Base-by-base conservation (phyloP, 768 basidiomycete species). In the Agaricus sinodeliciosus region DNA sequence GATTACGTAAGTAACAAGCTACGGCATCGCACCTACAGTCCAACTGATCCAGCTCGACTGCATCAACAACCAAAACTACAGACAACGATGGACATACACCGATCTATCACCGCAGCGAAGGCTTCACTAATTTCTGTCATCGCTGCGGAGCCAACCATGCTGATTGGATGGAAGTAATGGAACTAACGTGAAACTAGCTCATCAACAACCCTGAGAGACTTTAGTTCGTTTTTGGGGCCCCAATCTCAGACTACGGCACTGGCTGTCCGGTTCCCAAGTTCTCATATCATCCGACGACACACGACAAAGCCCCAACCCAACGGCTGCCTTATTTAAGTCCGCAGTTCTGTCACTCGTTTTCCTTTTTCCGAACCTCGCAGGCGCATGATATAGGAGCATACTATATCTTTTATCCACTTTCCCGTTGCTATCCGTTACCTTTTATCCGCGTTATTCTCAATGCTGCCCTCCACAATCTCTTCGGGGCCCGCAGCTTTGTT, bases 311-410 rank as follows among this genome's bases (percentile, higher is more conserved):
- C 9, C 34, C 22, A 44, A 19, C 15, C 27, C 52, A 16, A 3
- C 22, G 12, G 22, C 39, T 48, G 22, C 46, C 43, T 47, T 48
- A 54, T 54, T 54, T 54, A 54, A 54, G 16, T 26, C 52, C 45
- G 52, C 45, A 47, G 52, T 37, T 34, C 15, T 37, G 45, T 34
- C 52, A 42, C 13, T 48, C 45, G 31, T 42, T 53, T 46, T 34
- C 28, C 13, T 25, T 40, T 22, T 46, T n/a, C 26, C 26, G 36
- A 27, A 31, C 27, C 9, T 44, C 37, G 7, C 45, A 11, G 22
- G 45, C 47, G n/a, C 22, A 54, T 48, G 52, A 11, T 37, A 54
- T 54, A 47, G 16, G 49, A 28, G 36, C 16, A 18, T 40, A 43
- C 12, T 39, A 26, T 18, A n/a, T 34, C 36, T 43, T 11, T 9